These are phyloP conservation scores for Royoungia palumana DNA, from an alignment of 768 basidiomycete species.

Conservation along the genomic window DNA sequence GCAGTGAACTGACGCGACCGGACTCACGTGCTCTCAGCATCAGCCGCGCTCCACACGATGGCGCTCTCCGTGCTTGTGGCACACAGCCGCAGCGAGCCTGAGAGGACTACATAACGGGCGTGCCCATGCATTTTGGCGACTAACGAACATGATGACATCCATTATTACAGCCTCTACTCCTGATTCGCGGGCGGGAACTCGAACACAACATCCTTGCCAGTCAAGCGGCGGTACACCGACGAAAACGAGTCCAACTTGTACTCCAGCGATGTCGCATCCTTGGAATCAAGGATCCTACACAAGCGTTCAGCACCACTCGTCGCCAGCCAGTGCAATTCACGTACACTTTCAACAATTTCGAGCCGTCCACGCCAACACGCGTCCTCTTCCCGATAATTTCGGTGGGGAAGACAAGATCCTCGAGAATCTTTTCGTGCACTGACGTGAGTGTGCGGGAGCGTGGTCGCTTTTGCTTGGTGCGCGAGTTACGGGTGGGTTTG, in stretches of 20 bases:
- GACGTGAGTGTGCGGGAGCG: constrained; percentile 94
- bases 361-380: constrained; percentile 88
- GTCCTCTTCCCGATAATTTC: constrained; percentile 99
- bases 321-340: constrained; percentile 35
- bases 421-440: constrained; percentile 97
- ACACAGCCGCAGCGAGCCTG: neutral
- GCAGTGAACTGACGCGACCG: constrained; percentile 31
- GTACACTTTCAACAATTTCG: constrained; percentile 96
- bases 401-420: constrained; percentile 98
- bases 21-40: constrained; percentile 29
- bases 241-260: constrained; percentile 99
- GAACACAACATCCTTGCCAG: constrained; percentile 95
- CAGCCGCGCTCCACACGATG: neutral
- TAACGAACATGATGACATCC: constrained; percentile 30
- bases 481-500: constrained; percentile 92
- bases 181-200: constrained; percentile 81
- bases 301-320: constrained; percentile 15
- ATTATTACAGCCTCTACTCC: constrained; percentile 48
- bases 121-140: constrained; percentile 36
- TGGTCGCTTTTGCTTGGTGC: constrained; percentile 93
- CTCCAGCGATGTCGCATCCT: constrained; percentile 96
- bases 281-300: constrained; percentile 89
- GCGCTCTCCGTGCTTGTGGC: constrained; percentile 25
- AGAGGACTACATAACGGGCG: constrained; percentile 31
- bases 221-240: constrained; percentile 91